Percentiles rank a stretch among this genome's conserved stretches.
Conservation (phyloP, 805 yeast genomes). For the Metschnikowia henanensis region DNA sequence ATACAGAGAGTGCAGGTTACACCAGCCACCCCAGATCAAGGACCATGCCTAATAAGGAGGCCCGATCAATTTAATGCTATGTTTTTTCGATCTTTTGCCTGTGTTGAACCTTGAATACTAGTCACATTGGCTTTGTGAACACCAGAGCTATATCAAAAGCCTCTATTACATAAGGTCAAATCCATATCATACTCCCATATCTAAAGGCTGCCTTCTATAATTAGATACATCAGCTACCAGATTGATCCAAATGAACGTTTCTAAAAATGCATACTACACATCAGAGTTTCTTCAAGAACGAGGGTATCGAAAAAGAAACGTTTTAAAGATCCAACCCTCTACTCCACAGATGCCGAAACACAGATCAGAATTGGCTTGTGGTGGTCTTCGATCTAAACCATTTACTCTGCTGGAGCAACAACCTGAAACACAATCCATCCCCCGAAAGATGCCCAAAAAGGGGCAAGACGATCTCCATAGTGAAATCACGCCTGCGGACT, state of each 20-base stretch:
- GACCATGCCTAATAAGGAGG: constrained; percentile 6
- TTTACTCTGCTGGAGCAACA: neutral
- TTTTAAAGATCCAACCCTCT: neutral
- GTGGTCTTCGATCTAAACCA: neutral
- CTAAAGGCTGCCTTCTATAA: neutral
- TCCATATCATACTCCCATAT: neutral
- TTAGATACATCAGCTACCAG: neutral
- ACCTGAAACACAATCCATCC: neutral
- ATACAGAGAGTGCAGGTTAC: neutral
- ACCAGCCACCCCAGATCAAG: constrained; percentile 13
- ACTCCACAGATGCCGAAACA: neutral
- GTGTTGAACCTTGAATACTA: too few relatives aligned
- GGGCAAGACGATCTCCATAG: constrained; percentile 26
- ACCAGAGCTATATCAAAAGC: too few relatives aligned
- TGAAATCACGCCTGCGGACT: constrained; percentile 42
- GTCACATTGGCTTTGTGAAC: too few relatives aligned
- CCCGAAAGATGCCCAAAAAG: neutral
- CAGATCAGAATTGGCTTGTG: neutral
- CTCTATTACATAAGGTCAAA: neutral
- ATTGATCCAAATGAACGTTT: constrained; percentile 33
- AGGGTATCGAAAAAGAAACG: neutral
- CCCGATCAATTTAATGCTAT: neutral
- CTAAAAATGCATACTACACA: constrained; percentile 42
- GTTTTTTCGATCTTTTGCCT: too few relatives aligned
- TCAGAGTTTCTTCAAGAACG: constrained; percentile 29